Evolutionary conservation across 192 early-diverging fungal species (phyloP), one percentile per base, ranked within the genome.

Genomic region (Dispira simplex): DNA sequence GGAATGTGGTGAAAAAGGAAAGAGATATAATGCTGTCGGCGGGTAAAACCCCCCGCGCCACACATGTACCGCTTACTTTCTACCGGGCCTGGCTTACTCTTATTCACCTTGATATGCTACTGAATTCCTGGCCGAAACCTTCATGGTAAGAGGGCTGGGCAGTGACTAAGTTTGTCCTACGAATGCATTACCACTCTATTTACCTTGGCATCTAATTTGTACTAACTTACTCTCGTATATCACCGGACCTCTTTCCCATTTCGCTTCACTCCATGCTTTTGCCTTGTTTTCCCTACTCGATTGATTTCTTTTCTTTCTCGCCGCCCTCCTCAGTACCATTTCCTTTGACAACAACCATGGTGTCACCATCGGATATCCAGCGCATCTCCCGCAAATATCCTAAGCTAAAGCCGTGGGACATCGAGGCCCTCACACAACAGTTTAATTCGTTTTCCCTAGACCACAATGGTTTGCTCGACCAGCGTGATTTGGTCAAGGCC

Each of bases 361-460:
- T 18, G 39, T 62, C 46, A 32, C 46, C 0, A 10, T 23, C 48
- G 13, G 63, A 63, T 16, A 63, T 63, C 5, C 46, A 63, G 46
- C 46, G 48, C 46, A 51, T 63, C 46, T 47, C 63, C 13, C 46
- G 48, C 54, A 56, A 59, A 46, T 65, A 47, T 56, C 64, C 64
- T 12, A 45, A 44, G 46, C 73, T 79, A 59, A 79, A 79, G 68
- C 73, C 77, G 2, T 78, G 77, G 75, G 77, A 79, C 43, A 63
- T 79, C 21, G 77, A 79, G 58, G 67, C 72, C 21, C 54, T 79
- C 16, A 68, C 71, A 28, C 62, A 39, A 57, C 62, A 66, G 49
- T 79, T 79, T 66, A 87, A 78, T 56, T 70, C 73, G 26, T 79
- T 79, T 47, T 82, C 84, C 67, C 68, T 88, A 43, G 86, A 88